Evolutionary conservation across 805 yeast species (phyloP).

Genomic region (Starmerella sp.): DNA sequence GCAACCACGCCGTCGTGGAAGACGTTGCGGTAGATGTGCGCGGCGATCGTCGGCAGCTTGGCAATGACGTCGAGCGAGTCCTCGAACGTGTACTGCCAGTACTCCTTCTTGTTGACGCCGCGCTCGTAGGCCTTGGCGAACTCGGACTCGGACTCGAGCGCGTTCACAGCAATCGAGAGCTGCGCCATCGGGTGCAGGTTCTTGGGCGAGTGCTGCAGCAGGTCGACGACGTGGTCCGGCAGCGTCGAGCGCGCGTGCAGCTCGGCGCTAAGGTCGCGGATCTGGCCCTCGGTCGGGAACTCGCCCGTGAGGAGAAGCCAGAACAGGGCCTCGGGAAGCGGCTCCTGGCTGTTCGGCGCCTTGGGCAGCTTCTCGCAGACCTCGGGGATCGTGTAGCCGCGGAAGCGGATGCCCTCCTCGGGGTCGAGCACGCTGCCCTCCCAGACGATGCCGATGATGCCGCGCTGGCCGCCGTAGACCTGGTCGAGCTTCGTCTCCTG

Average conservation of each 20-base stretch:
- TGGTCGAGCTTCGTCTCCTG: slow-evolving; percentile 68
- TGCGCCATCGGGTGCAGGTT: slow-evolving; percentile 84
- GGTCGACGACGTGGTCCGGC: slow-evolving; percentile 65
- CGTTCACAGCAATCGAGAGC: slow-evolving; percentile 70
- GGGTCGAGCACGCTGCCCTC: slow-evolving; percentile 82
- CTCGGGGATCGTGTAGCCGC: slow-evolving; percentile 75
- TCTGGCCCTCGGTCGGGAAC: slow-evolving; percentile 63
- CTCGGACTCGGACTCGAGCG: slow-evolving; percentile 70
- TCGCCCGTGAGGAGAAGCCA: slow-evolving; percentile 79
- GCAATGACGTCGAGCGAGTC: slow-evolving; percentile 72
- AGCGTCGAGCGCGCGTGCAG: slow-evolving; percentile 66
- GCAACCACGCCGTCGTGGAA: slow-evolving; percentile 65
- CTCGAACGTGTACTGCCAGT: slow-evolving; percentile 76
- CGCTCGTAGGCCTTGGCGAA: slow-evolving; percentile 76
- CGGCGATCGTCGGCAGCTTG: slow-evolving; percentile 70
- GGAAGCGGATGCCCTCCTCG: slow-evolving; percentile 75
- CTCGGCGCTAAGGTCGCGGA: slow-evolving; percentile 59
- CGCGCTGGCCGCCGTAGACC: slow-evolving; percentile 88
- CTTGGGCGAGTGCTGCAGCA: slow-evolving; percentile 64
- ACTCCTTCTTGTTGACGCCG: slow-evolving; percentile 69
- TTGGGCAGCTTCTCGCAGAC: slow-evolving; percentile 64
- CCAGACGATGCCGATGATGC: slow-evolving; percentile 77
- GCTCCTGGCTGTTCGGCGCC: slow-evolving; percentile 53
- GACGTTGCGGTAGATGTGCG: slow-evolving; percentile 72
- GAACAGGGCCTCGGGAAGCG: slow-evolving; percentile 70